phyloP scores from a whole-genome alignment of 768 basidiomycete genomes.

The Hygrocybe coccinea region DNA sequence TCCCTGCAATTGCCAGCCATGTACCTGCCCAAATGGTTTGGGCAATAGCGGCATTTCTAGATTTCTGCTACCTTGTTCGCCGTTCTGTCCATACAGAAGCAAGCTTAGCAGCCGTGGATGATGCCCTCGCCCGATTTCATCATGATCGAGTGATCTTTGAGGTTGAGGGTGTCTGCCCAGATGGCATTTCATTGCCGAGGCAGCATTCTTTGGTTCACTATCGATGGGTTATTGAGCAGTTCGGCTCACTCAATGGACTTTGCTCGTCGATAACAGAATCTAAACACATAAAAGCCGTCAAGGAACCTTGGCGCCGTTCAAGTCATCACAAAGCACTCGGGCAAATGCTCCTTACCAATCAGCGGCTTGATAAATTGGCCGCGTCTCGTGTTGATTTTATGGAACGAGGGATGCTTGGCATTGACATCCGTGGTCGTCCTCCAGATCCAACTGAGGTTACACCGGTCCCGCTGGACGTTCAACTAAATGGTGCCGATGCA shows the following conservation, averaged over 20 bases:
- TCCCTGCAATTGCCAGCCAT: too few relatives aligned
- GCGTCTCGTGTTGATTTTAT: conserved; percentile 15
- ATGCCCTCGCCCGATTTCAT: too few relatives aligned
- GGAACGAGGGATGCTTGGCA: conserved; percentile 13
- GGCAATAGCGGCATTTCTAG: too few relatives aligned
- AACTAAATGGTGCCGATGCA: too few relatives aligned
- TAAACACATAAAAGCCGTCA: conserved; percentile 32
- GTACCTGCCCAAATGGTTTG: too few relatives aligned
- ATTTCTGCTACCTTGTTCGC: too few relatives aligned
- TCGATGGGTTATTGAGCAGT: conserved; percentile 14
- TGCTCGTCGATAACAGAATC: conserved; percentile 34
- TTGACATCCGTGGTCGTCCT: too few relatives aligned
- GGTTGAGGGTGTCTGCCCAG: conserved; percentile 4
- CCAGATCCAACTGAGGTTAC: too few relatives aligned
- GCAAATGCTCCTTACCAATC: conserved; percentile 36
- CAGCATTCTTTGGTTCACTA: conserved; percentile 24
- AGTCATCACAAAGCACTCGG: conserved; percentile 28
- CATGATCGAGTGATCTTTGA: conserved; percentile 6
- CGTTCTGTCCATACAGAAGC: too few relatives aligned
- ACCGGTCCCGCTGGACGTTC: too few relatives aligned
- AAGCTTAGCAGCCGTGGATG: too few relatives aligned
- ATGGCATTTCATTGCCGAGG: conserved; percentile 18
- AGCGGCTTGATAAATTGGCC: conserved; percentile 27
- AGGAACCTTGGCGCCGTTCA: conserved; percentile 32
- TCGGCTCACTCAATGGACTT: conserved; percentile 26